Conservation (phyloP, 257 asterid species). For the Fraxinus pennsylvanica region DNA sequence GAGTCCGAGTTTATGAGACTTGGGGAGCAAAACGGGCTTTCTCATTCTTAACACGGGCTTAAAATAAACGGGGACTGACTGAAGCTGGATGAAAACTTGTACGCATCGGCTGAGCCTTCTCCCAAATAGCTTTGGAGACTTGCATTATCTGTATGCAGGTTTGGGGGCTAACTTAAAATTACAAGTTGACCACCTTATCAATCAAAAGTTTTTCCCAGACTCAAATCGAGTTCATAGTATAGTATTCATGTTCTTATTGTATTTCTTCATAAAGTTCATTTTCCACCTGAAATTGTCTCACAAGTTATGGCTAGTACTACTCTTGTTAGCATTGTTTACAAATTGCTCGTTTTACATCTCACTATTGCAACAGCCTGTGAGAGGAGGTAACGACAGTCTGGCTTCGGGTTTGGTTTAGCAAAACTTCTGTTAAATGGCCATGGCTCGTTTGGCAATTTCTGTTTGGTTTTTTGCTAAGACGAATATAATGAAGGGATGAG, state of each 20-base stretch:
- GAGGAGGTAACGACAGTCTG: neutral
- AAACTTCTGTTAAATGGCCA: neutral
- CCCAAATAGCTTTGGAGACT: slow-evolving; percentile 15
- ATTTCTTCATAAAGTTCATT: slow-evolving; percentile 2
- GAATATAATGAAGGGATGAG: too few species aligned
- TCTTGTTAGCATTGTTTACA: neutral
- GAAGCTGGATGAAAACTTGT: slow-evolving; percentile 17
- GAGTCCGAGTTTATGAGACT: slow-evolving; percentile 61
- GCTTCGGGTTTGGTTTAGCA: neutral
- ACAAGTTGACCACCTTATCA: slow-evolving; percentile 9
- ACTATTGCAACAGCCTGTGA: neutral
- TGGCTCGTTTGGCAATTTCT: neutral
- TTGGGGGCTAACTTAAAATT: slow-evolving; percentile 23
- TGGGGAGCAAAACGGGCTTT: slow-evolving; percentile 58
- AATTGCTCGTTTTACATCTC: neutral
- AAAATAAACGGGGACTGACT: slow-evolving; percentile 47
- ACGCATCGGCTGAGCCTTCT: neutral
- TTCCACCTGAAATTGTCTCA: neutral
- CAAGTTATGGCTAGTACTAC: neutral
- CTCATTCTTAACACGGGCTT: slow-evolving; percentile 45
- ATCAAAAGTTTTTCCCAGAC: neutral
- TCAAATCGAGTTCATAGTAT: neutral
- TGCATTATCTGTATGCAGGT: slow-evolving; percentile 48
- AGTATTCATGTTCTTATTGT: neutral
- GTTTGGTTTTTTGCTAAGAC: too few species aligned